phyloP scores from a whole-genome alignment of 495 filamentous ascomycete species.

The Penicillium goetzii region DNA sequence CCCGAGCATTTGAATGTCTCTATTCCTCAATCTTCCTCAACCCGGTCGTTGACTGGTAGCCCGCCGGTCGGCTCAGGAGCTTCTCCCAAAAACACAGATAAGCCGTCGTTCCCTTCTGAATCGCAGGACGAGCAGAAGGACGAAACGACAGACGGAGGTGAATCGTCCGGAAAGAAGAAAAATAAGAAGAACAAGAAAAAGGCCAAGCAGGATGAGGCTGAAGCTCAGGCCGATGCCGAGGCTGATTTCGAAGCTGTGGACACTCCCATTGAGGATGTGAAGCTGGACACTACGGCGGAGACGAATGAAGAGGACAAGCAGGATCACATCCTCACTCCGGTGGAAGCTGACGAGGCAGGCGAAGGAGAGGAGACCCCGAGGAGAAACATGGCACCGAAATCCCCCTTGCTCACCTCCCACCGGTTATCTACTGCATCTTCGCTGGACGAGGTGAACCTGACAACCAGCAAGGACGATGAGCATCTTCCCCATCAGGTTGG shows the following conservation, averaged over 20 bases:
- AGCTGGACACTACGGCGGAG: constrained; percentile 13
- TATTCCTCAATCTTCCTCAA: constrained; percentile 44
- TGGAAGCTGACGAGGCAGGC: constrained; percentile 11
- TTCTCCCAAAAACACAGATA: constrained; percentile 43
- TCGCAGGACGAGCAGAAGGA: constrained; percentile 37
- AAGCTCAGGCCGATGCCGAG: constrained; percentile 15
- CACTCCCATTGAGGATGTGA: constrained; percentile 16
- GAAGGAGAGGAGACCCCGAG: constrained; percentile 41
- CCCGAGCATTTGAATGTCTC: constrained; percentile 39
- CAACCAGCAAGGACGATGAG: constrained; percentile 55
- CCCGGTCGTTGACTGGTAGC: constrained; percentile 55
- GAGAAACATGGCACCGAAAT: constrained; percentile 47
- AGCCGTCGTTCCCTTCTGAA: constrained; percentile 38
- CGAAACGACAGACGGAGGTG: constrained; percentile 16
- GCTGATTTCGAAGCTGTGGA: constrained; percentile 3
- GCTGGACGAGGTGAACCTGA: constrained; percentile 72
- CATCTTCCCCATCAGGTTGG: constrained; percentile 29
- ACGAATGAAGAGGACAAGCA: constrained; percentile 25
- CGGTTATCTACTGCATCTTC: constrained; percentile 64
- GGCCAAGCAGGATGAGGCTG: constrained; percentile 15
- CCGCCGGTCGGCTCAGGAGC: constrained; percentile 43
- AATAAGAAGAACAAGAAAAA: constrained; percentile 35
- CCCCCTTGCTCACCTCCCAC: constrained; percentile 61
- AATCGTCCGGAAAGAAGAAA: constrained; percentile 15
- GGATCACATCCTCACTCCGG: constrained; percentile 26